These are phyloP conservation scores for Neltuma alba DNA, from an alignment of 306 rosid genomes.

Conservation along the genomic window DNA sequence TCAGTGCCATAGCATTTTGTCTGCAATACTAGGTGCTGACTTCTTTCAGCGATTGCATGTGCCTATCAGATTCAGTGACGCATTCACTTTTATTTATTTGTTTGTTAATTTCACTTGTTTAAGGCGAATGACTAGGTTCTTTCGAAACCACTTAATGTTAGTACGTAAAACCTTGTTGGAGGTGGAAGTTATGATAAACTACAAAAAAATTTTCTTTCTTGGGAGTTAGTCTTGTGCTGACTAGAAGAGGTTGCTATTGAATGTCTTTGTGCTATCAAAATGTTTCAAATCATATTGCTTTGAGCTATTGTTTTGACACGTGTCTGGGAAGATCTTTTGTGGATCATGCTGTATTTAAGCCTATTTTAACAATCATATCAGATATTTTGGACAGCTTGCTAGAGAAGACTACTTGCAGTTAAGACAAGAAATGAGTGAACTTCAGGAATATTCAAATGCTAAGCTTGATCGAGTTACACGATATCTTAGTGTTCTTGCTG, in stretches of 20 bases:
- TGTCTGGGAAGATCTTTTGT: conserved; percentile 14
- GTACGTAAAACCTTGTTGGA: background rate
- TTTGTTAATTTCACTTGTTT: background rate
- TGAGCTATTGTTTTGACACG: conserved; percentile 15
- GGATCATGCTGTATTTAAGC: conserved; percentile 7
- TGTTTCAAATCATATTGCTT: background rate
- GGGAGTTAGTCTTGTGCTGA: background rate
- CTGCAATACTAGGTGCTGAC: background rate
- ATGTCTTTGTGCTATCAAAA: conserved; percentile 7
- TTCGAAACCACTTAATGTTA: background rate
- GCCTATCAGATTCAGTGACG: background rate
- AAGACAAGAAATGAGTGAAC: conserved; percentile 94
- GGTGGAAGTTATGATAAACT: background rate
- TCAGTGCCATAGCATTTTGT: conserved; percentile 10
- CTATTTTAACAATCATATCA: conserved; percentile 37
- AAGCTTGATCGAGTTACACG: conserved; percentile 91
- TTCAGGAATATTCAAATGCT: conserved; percentile 91
- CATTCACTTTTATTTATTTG: background rate
- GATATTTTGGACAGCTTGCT: conserved; percentile 72
- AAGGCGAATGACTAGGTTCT: background rate
- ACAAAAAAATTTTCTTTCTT: background rate
- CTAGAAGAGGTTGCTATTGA: conserved; percentile 7
- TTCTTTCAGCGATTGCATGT: background rate
- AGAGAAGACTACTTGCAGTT: conserved; percentile 85
- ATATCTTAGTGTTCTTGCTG: conserved; percentile 93